Percentiles rank a stretch among this genome's conserved stretches.
These are phyloP conservation scores for Plectosphaerella sp. DNA, from an alignment of 2,329 filamentous ascomycete species.

Conservation along the genomic window DNA sequence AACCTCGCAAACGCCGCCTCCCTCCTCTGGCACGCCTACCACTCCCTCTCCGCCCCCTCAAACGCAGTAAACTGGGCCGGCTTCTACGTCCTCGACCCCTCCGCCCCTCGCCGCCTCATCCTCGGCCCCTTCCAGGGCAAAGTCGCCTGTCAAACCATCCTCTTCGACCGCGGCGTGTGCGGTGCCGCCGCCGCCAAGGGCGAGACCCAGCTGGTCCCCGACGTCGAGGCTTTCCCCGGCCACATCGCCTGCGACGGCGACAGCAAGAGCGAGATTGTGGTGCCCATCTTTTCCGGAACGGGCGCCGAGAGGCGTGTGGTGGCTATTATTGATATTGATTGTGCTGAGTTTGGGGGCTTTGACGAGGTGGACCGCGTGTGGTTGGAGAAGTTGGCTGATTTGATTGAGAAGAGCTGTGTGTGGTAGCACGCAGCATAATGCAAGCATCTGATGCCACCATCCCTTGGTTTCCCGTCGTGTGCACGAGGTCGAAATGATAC, in stretches of 20 bases:
- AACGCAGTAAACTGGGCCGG: slow-evolving; percentile 74
- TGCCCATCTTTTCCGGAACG: slow-evolving; percentile 54
- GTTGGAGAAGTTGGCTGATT: slow-evolving; percentile 60
- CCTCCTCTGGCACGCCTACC: slow-evolving; percentile 75
- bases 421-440: slow-evolving; percentile 39
- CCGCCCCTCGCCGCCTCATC: slow-evolving; percentile 52
- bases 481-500: no score
- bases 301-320: slow-evolving; percentile 40
- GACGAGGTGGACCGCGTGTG: slow-evolving; percentile 61
- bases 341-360: slow-evolving; percentile 62
- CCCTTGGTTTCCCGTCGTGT: no score
- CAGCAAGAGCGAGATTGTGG: slow-evolving; percentile 76
- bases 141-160: slow-evolving; percentile 73
- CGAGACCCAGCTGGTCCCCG: slow-evolving; percentile 60
- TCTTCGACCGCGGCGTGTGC: slow-evolving; percentile 71
- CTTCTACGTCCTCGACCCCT: slow-evolving; percentile 66
- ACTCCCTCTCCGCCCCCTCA: slow-evolving; percentile 64
- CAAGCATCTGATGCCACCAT: no score
- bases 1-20: slow-evolving; percentile 74
- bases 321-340: slow-evolving; percentile 78
- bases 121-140: slow-evolving; percentile 79
- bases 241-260: slow-evolving; percentile 79
- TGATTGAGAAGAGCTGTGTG: slow-evolving; percentile 59
- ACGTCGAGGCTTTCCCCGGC: slow-evolving; percentile 72
- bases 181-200: slow-evolving; percentile 60